A percentile compares a stretch with the other conserved stretches of the same genome.
phyloP scores from a whole-genome alignment of 2,329 filamentous ascomycete species.

The Cryphonectria nitschkei region DNA sequence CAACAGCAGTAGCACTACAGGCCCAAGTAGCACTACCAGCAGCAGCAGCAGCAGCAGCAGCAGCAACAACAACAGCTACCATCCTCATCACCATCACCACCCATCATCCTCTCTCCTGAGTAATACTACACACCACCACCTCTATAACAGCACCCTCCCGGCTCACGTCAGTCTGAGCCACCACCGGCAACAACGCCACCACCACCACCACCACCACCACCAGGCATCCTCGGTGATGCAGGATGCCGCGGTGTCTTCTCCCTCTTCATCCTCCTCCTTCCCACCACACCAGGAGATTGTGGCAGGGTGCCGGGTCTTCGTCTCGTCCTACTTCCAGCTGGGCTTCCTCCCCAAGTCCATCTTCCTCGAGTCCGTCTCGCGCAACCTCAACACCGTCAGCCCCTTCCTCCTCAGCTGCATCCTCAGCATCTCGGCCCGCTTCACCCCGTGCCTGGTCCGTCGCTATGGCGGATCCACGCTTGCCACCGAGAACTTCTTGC shows the following conservation, averaged over 20 bases:
- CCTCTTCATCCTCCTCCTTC: conserved; percentile 6
- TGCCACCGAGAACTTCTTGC: conserved; percentile 38
- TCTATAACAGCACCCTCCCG: conserved; percentile 5
- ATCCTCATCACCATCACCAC: background rate
- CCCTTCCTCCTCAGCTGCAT: conserved; percentile 38
- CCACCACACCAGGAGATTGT: conserved; percentile 36
- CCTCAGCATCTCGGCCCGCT: conserved; percentile 38
- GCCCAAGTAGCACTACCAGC: background rate
- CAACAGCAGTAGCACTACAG: background rate
- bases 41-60: background rate
- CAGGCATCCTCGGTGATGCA: conserved; percentile 6
- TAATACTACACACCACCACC: conserved; percentile 10
- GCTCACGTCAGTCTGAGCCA: conserved; percentile 14
- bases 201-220: conserved; percentile 5
- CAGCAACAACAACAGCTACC: background rate
- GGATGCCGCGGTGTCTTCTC: background rate
- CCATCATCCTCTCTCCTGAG: conserved; percentile 10
- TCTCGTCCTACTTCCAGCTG: conserved; percentile 39
- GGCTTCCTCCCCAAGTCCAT: conserved; percentile 40
- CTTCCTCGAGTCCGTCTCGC: conserved; percentile 36
- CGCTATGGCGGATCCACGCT: conserved; percentile 33
- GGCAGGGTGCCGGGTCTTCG: conserved; percentile 36
- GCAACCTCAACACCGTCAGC: conserved; percentile 32
- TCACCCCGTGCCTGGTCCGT: conserved; percentile 35
- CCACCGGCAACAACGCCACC: conserved; percentile 13